phyloP scores from a whole-genome alignment of 176 grass and related monocot species.

The Triticum aestivum region DNA sequence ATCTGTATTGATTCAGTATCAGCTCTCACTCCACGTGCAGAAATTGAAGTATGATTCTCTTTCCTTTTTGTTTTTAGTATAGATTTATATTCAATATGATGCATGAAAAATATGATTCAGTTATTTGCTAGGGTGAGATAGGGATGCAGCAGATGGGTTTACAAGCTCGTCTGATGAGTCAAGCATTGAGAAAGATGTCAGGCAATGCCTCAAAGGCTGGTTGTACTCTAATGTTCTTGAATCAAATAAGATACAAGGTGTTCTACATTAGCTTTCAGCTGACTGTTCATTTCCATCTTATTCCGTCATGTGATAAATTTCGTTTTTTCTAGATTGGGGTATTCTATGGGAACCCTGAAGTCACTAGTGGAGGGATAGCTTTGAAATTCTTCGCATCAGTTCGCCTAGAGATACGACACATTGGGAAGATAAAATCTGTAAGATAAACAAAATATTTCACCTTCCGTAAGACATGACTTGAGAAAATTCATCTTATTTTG shows the following conservation, averaged over 20 bases:
- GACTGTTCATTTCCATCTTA: constrained; percentile 24
- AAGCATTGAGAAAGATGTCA: constrained; percentile 99
- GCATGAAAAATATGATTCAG: constrained; percentile 1
- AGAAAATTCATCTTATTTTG: constrained; percentile 37
- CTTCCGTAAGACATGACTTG: background rate
- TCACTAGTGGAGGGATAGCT: constrained; percentile 97
- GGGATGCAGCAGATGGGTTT: constrained; percentile 99
- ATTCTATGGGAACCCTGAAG: constrained; percentile 99
- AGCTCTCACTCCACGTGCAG: constrained; percentile 92
- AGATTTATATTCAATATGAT: constrained; percentile 1
- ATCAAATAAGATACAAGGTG: constrained; percentile 99
- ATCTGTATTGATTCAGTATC: constrained; percentile 98
- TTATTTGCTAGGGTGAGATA: constrained; percentile 78
- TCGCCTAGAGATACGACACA: constrained; percentile 91
- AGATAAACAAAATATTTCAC: constrained; percentile 36
- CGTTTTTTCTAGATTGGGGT: constrained; percentile 75
- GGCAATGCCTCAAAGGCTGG: constrained; percentile 98
- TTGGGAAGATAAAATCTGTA: constrained; percentile 98
- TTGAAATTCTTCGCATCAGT: constrained; percentile 99
- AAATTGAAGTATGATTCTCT: constrained; percentile 74
- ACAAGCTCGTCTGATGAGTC: constrained; percentile 97
- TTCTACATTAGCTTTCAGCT: constrained; percentile 16
- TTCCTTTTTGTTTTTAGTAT: background rate
- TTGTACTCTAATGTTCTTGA: constrained; percentile 98
- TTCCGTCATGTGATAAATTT: constrained; percentile 26